Evolutionary conservation across 2,329 filamentous ascomycete species (phyloP), one percentile per base, ranked within the genome.

Genomic region (Aspergillus udagawae): DNA sequence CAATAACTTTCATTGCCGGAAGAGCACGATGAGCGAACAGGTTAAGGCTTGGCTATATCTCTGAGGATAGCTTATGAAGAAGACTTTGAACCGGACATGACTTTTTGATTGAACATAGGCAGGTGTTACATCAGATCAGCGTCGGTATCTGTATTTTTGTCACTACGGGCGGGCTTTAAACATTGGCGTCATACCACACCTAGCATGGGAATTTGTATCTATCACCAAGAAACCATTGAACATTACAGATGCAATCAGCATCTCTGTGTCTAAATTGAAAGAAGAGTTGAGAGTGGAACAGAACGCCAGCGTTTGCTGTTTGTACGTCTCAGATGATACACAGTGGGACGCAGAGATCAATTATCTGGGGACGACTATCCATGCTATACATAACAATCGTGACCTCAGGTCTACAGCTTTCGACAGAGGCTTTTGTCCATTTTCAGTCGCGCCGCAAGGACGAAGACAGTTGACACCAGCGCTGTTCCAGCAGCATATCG

Each of bases 81-180:
- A 25, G 21, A 45, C 21, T 32, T 49, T 23, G 10, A 44, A 25
- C 41, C 14, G 38, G 49, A 44, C 29, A 52, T 38, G 54, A 29
- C 38, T 52, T 25, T 48, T 35, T 48, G 17, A 47, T 48, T 23
- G 28, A 35, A 28, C 28, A 45, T 47, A 51, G 54, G 44, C 52
- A 49, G 44, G 44, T 23, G 44, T 25, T 47, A 49, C 54, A 56
- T 52, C 41, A 45, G 35, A 47, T 57, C 54, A 56, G 59, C 59
- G 52, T 56, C 53, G 53, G 52, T 48, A 23, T 29, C 23, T 49
- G 49, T 49, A 23, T 29, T 53, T 38, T 12, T 32, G 32, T 17
- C 6, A 38, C 32, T 17, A 23, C 35, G 29, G 50, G 32, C 23
- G 28, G 50, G 35, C 38, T 50, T 23, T 52, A 20, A 27, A 20